phyloP scores from a whole-genome alignment of 495 filamentous ascomycete species.

The Corynascus novoguineensis region DNA sequence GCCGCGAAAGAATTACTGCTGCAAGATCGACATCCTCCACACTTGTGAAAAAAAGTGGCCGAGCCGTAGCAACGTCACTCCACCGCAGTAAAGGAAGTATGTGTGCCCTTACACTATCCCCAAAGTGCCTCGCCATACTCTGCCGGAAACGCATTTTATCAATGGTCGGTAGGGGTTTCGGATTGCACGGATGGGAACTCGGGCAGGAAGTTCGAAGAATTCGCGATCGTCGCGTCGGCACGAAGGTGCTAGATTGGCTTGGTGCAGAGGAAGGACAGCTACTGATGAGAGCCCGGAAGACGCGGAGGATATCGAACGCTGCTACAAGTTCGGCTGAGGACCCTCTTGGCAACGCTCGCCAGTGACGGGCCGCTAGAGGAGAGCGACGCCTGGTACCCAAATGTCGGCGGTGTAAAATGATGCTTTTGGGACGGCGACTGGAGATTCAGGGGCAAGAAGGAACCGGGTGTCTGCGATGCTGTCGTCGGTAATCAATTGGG shows the following conservation, averaged over 20 bases:
- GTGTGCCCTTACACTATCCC: constrained; percentile 30
- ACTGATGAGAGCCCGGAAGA: background rate
- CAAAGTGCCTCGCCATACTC: constrained; percentile 32
- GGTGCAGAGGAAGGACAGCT: background rate
- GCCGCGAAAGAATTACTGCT: background rate
- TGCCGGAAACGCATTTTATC: constrained; percentile 30
- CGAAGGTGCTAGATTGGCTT: background rate
- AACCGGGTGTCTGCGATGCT: background rate
- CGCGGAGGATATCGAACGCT: background rate
- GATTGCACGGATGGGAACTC: background rate
- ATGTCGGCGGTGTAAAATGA: background rate
- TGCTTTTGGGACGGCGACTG: background rate
- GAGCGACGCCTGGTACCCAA: background rate
- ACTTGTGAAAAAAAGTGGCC: background rate
- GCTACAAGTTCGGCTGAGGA: background rate
- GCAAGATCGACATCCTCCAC: background rate
- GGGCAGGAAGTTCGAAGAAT: no score
- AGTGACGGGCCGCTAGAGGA: background rate
- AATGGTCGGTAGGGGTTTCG: background rate
- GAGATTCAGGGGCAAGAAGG: background rate
- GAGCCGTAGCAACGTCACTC: background rate
- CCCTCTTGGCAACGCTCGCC: background rate
- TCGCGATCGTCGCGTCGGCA: background rate
- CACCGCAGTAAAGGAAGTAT: background rate
- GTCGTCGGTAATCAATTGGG: background rate